Conservation (phyloP, 2,329 filamentous ascomycete species). For the Blastomyces percursus region DNA sequence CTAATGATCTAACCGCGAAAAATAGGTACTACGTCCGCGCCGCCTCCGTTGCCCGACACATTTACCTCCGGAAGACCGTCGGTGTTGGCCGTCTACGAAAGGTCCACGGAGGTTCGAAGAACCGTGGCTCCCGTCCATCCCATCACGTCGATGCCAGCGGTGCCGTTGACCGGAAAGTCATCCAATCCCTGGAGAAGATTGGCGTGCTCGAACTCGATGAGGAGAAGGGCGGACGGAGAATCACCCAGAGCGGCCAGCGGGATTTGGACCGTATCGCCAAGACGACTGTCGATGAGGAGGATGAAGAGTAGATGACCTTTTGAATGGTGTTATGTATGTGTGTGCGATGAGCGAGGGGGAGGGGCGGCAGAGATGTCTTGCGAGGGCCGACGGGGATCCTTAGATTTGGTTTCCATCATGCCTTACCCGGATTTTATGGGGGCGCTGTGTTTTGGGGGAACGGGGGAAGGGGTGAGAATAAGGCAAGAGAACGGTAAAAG, state of each 20-base stretch:
- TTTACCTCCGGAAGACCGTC: constrained; percentile 99
- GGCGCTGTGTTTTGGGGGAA: not conserved
- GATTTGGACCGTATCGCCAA: constrained; percentile 94
- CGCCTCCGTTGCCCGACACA: constrained; percentile 89
- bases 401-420: constrained; percentile 2
- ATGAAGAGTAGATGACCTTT: constrained; percentile 18
- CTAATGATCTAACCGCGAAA: not conserved
- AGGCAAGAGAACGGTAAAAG: not conserved
- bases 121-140: constrained; percentile 82
- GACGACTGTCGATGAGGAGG: constrained; percentile 48
- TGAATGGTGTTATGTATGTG: not conserved
- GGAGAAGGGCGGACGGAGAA: constrained; percentile 96
- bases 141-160: constrained; percentile 95
- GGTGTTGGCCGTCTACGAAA: constrained; percentile 96
- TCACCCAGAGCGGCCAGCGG: constrained; percentile 96
- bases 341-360: not conserved
- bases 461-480: not conserved
- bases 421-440: not conserved
- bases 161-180: constrained; percentile 91
- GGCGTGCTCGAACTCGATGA: constrained; percentile 95
- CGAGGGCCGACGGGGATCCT: not conserved
- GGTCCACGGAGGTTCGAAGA: constrained; percentile 92
- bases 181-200: constrained; percentile 98
- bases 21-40: constrained; percentile 66
- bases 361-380: not conserved